phyloP scores from a whole-genome alignment of 176 grass and related monocot species.

The Musa beccarii region DNA sequence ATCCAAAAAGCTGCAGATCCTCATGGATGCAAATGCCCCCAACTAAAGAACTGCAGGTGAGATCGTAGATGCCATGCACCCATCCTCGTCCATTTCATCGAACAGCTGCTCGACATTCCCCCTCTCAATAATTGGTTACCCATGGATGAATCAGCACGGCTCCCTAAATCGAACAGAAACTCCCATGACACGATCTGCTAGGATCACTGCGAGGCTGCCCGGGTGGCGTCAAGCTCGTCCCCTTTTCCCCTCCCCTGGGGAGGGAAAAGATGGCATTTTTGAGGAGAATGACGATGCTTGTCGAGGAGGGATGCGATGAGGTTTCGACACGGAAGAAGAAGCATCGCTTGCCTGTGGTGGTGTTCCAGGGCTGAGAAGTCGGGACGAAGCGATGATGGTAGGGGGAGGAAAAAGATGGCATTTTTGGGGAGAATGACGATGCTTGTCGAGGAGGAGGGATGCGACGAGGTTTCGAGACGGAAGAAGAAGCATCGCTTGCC shows the following conservation, averaged over 20 bases:
- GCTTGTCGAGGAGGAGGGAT: too few species aligned
- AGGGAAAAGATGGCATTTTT: slow-evolving; percentile 19
- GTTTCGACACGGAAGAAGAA: too few species aligned
- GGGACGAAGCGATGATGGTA: too few species aligned
- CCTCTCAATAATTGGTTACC: background rate
- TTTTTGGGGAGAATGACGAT: background rate
- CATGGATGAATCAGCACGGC: background rate
- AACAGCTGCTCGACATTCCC: slow-evolving; percentile 21
- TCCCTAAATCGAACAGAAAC: background rate
- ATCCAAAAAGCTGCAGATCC: slow-evolving; percentile 26
- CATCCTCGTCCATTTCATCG: slow-evolving; percentile 19
- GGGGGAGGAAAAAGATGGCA: slow-evolving; percentile 18
- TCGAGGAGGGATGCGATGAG: background rate
- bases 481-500: too few species aligned
- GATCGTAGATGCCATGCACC: slow-evolving; percentile 11
- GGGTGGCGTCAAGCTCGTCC: background rate
- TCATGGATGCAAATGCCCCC: slow-evolving; percentile 20
- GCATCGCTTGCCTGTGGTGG: too few species aligned
- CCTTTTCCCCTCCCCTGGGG: background rate
- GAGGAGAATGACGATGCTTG: background rate
- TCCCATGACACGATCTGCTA: too few species aligned
- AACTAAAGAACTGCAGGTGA: slow-evolving; percentile 18
- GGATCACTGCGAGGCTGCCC: too few species aligned
- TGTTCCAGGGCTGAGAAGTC: too few species aligned
- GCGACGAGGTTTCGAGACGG: background rate